Evolutionary conservation across 2,329 filamentous ascomycete genomes (phyloP), one percentile per base, ranked within the genome.

Genomic region (Colletotrichum coccodes): DNA sequence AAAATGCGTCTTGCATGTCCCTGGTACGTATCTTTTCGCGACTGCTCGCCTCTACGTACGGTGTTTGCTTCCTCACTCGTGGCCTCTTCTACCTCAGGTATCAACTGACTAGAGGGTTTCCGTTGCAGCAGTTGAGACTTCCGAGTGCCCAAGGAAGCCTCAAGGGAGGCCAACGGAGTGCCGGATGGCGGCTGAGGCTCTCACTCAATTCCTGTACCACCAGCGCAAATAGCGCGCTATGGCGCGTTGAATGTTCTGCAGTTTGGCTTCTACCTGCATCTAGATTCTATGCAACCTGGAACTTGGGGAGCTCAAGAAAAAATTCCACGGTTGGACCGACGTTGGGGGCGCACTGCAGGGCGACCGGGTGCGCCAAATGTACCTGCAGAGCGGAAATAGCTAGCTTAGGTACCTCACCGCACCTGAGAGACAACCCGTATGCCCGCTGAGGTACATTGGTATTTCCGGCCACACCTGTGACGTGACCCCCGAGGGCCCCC

Each of bases 381-480:
- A 68, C 53, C 54, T 65, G 34, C 30, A 42, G 32, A 47, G 47
- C 65, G 40, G 49, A 60, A 54, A 46, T 38, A 30, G 32, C 23
- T 53, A 63, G 63, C 34, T 23, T 28, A 23, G 46, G 34, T 67
- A 70, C 63, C 57, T 58, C 52, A 54, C 58, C 58, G 58, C 42
- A 34, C 46, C 26, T 40, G 36, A 50, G 44, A 58, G 54, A 60
- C 44, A 54, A 60, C 61, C 65, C 42, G 61, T 65, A 56, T 65
- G 65, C 65, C 65, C 61, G 65, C 57, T 52, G 65, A 57, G 46
- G 54, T 60, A 50, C 54, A 60, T 26, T 65, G 65, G 61, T 68
- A 68, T 65, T 68, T 58, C 65, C 65, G 61, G 63, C 32, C 63
- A 44, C 62, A 57, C 62, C 67, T 57, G 67, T 69, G 64, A 56